Base-by-base conservation (phyloP, 768 basidiomycete species). In the Melanogaster broomeanus region DNA sequence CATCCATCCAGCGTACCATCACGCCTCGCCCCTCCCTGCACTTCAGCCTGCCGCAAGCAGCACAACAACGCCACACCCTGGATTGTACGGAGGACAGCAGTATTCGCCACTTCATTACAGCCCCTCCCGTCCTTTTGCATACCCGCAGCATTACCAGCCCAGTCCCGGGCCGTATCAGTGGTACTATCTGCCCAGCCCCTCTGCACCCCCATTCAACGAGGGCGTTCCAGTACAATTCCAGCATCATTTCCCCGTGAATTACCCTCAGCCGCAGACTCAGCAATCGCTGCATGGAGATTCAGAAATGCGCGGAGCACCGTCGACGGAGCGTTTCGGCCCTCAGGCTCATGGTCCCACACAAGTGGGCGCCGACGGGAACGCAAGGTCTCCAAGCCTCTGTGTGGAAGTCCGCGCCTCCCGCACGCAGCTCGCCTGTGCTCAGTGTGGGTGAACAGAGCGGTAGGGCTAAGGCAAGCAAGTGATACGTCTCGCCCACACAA, bases 151-250 rank as follows among this genome's bases (percentile, higher is more conserved):
- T 0, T 75, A 72, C 42, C 67, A 70, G 1, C 55, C 66, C 6
- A 62, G 72, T 2, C 55, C 66, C 6, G 62, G 72, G 2, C 67
- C 74, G 37, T 77, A 74, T 62, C 73, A 64, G 80, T 84, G 77
- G 74, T 83, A 82, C 54, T 59, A 79, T 19, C 73, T 73, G 34
- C 67, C 68, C 47, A 55, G 64, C 46, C 22, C 68, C 2, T 27
- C 67, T 56, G 18, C 49, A 55, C 33, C 55, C 31, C 18, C 53
- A 46, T 70, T 66, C 16, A 68, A 70, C 30, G 71, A 70, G 4
- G 52, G 52, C 3, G 53, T 59, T 4, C 58, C 48, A n/a, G 57
- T 57, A 12, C 56, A 68, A 18, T 75, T 73, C 53, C 72, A 67
- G 22, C 59, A 58, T 2, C 69, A 59, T 46, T 72, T 72, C 55